A percentile compares a stretch with the other conserved stretches of the same genome.
Evolutionary conservation across 257 asterid species (phyloP).

Genomic region (Striga asiatica): DNA sequence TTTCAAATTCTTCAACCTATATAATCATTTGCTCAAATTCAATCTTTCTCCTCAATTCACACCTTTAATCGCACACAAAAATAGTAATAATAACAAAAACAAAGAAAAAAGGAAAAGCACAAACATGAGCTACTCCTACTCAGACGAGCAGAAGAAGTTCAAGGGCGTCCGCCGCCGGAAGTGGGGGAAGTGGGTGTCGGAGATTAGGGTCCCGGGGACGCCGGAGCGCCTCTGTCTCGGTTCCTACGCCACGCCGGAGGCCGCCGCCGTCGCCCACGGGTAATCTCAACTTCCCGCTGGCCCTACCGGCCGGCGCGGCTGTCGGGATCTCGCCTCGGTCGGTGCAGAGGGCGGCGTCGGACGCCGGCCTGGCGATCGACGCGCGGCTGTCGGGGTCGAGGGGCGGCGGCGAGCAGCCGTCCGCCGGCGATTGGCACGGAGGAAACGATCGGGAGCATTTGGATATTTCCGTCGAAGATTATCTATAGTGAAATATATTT

Average conservation of each 20-base stretch:
- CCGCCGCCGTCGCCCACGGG: conserved; percentile 78
- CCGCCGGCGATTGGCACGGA: background rate
- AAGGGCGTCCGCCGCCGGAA: conserved; percentile 72
- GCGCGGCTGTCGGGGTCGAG: conserved; percentile 31
- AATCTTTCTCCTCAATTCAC: background rate
- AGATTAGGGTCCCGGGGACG: conserved; percentile 79
- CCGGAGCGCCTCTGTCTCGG: conserved; percentile 78
- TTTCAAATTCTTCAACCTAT: conserved; percentile 45
- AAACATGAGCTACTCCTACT: conserved; percentile 40
- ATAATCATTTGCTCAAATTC: conserved; percentile 8
- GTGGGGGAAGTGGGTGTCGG: conserved; percentile 98
- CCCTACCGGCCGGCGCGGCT: conserved; percentile 36
- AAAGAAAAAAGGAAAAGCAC: background rate
- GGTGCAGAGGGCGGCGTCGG: conserved; percentile 80
- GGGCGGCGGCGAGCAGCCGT: background rate
- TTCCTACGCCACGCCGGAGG: conserved; percentile 63
- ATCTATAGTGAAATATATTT: conserved; percentile 22
- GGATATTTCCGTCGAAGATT: conserved; percentile 56
- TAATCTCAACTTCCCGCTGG: conserved; percentile 47
- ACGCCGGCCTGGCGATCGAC: conserved; percentile 88
- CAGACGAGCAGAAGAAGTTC: conserved; percentile 26
- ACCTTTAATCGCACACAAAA: background rate
- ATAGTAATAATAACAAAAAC: background rate
- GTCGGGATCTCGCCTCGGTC: conserved; percentile 73
- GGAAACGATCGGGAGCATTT: conserved; percentile 2